Evolutionary conservation across 2,329 filamentous ascomycete genomes (phyloP).

Genomic region (Clonostachys sp.): DNA sequence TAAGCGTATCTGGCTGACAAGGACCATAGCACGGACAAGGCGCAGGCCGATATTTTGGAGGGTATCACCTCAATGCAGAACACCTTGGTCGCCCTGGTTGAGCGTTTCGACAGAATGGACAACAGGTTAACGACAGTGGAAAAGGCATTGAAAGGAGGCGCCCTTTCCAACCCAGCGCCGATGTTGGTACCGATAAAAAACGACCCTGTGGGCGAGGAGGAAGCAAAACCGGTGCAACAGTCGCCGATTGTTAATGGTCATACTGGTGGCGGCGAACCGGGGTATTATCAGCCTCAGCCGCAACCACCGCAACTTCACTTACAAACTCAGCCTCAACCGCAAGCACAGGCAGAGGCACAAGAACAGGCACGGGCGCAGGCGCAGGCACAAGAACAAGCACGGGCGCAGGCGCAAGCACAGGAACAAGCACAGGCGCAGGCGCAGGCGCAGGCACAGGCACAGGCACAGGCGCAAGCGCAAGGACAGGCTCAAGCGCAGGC

Average conservation of each 20-base stretch:
- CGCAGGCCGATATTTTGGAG: constrained; percentile 55
- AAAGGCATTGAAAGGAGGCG: constrained; percentile 2
- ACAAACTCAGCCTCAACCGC: background rate
- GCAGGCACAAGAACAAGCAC: background rate
- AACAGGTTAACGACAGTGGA: constrained; percentile 27
- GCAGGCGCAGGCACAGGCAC: background rate
- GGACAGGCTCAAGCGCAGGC: background rate
- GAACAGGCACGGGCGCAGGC: background rate
- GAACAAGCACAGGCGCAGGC: background rate
- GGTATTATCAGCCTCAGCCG: background rate
- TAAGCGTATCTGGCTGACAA: constrained; percentile 5
- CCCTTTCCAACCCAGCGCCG: too few relatives aligned
- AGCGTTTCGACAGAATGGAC: constrained; percentile 32
- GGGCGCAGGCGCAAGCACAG: background rate
- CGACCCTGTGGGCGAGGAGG: background rate
- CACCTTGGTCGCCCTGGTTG: constrained; percentile 26
- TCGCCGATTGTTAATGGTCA: too few relatives aligned
- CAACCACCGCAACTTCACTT: background rate
- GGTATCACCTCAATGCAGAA: constrained; percentile 37
- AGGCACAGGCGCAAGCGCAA: background rate
- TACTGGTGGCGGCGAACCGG: background rate
- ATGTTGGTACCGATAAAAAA: too few relatives aligned
- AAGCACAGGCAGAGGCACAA: background rate
- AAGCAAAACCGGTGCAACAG: background rate
- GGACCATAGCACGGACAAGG: constrained; percentile 49